A percentile compares a stretch with the other conserved stretches of the same genome.
Conservation (phyloP, 768 basidiomycete species). For the Mycena vulgaris region DNA sequence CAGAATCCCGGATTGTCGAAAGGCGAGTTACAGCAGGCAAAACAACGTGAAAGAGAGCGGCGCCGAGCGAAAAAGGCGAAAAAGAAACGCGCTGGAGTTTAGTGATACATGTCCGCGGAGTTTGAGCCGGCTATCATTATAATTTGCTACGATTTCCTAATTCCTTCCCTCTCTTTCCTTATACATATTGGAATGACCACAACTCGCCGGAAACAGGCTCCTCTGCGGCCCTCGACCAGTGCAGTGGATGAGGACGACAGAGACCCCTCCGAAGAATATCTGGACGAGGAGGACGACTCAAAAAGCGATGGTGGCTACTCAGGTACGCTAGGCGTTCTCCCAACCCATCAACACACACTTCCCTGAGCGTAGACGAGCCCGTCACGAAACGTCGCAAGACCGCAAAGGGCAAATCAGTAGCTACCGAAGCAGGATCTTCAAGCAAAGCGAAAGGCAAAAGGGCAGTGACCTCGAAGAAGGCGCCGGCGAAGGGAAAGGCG, state of each 20-base stretch:
- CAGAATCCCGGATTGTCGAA: conserved; percentile 86
- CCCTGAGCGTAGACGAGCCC: not conserved
- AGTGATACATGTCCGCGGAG: no score
- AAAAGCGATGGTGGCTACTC: not conserved
- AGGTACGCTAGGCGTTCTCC: no score
- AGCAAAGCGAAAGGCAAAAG: not conserved
- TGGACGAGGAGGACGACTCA: not conserved
- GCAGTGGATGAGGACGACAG: not conserved
- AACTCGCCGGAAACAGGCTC: no score
- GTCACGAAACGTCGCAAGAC: conserved; percentile 21
- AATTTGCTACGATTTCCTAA: no score
- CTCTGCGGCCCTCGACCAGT: not conserved
- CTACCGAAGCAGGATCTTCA: not conserved
- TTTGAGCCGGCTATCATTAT: no score
- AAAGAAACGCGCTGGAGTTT: conserved; percentile 71
- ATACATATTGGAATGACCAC: no score
- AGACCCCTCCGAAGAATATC: not conserved
- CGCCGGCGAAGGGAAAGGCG: conserved; percentile 1
- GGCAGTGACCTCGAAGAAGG: not conserved
- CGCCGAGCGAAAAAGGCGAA: conserved; percentile 84
- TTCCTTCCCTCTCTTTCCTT: no score
- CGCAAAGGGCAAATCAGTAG: not conserved
- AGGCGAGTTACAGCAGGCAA: conserved; percentile 76
- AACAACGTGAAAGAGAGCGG: conserved; percentile 82
- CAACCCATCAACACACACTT: not conserved